Base-by-base conservation (phyloP, 1,284 basidiomycete genomes). In the Fereydounia khargensis region DNA sequence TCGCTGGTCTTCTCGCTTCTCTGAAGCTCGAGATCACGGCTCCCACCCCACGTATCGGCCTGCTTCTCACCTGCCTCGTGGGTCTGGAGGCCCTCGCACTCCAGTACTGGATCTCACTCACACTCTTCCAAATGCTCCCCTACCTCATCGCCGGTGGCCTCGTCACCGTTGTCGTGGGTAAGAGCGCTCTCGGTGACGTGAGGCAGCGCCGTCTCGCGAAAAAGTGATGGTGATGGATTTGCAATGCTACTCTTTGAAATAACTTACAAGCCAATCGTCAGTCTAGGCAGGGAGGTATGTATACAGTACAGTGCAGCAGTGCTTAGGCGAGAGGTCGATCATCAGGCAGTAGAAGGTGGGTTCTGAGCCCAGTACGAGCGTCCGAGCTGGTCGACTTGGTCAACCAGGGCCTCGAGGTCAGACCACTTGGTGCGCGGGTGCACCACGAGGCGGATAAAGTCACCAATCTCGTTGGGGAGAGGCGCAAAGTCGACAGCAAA, bases 401-500 rank as follows among this genome's bases (percentile, higher is more conserved):
- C 56, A 3, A 73, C 50, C 20, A 73, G 41, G 17, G 14, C 47
- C 24, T 35, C 24, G 25, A 67, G 42, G 42, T 65, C 53, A 25
- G 50, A 35, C 43, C 47, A 38, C 38, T 46, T 55, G 6, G 59
- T 68, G 30, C 48, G 39, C 9, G 71, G 71, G 42, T 73, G 71
- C 6, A 68, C 56, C 20, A 73, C 67, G 30, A 73, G 39, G 17
- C 70, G 47, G 20, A 70, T 39, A 31, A 42, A 70, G 32, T 72
- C 67, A 5, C 63, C 61, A 28, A 61, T 48, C 5, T 32, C 59
- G 18, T 49, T 42, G 6, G 50, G 57, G 23, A 68, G 39, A 8
- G 70, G 69, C 16, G 69, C 69, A 60, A 72, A 73, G 49, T 71
- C 67, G 14, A 70, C 67, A 4, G 65, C 69, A 36, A 62, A 72